Percentiles rank a stretch among this genome's conserved stretches.
Evolutionary conservation across 1,284 basidiomycete genomes (phyloP).

Genomic region (Anthracocystis panici-leucophaei): DNA sequence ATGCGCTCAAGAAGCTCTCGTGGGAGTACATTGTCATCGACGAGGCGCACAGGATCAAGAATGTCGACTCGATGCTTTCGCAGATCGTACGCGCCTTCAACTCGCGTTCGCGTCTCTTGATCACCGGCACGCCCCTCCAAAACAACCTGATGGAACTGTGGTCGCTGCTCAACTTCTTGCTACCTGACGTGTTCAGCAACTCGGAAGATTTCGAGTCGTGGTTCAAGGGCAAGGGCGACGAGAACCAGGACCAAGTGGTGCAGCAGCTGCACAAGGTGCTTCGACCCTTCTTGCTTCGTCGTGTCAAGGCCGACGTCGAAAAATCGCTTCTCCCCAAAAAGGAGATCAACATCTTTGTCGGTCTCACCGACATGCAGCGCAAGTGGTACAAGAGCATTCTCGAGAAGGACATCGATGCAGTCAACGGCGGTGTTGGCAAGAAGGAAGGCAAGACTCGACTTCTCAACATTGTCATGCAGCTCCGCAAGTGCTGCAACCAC

Average conservation of each 20-base stretch:
- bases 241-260: constrained; percentile 82
- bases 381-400: constrained; percentile 85
- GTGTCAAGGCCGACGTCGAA: constrained; percentile 98
- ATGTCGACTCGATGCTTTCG: constrained; percentile 93
- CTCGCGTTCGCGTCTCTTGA: constrained; percentile 88
- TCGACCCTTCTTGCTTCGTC: constrained; percentile 89
- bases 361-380: constrained; percentile 96
- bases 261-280: constrained; percentile 98
- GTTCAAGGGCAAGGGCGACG: constrained; percentile 75
- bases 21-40: constrained; percentile 99
- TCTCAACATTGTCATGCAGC: constrained; percentile 99
- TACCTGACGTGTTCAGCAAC: constrained; percentile 72
- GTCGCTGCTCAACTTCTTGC: constrained; percentile 86
- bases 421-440: constrained; percentile 79
- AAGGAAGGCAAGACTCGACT: constrained; percentile 98
- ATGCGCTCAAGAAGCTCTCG: constrained; percentile 89
- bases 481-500: constrained; percentile 75
- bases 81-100: constrained; percentile 95
- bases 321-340: constrained; percentile 97
- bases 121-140: constrained; percentile 96
- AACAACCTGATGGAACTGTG: constrained; percentile 98
- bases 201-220: constrained; percentile 77
- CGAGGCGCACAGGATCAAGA: constrained; percentile 99
- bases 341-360: constrained; percentile 99
- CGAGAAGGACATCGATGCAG: constrained; percentile 98